Evolutionary conservation across 768 basidiomycete genomes (phyloP), one percentile per base, ranked within the genome.

Genomic region (Kwoniella shandongensis): DNA sequence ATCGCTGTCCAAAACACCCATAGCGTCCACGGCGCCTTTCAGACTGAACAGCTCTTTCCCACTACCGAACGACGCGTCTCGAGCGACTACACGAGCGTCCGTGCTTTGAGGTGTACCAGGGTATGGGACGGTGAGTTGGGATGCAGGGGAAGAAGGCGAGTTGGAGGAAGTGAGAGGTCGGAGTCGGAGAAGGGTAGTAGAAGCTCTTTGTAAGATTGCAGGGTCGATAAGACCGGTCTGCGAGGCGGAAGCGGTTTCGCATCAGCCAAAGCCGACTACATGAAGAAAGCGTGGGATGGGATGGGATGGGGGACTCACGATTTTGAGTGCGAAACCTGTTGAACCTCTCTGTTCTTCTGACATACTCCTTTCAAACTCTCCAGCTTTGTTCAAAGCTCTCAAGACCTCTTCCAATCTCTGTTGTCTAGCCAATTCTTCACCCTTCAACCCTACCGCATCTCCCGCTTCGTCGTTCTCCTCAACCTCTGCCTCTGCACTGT

Each of bases 401-500:
- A 90, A 78, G 70, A 88, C 88, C 77, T 94, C 91, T 18, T 83
- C 78, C 0, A 91, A 83, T 57, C 87, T 83, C 25, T 80, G 81
- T 70, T 86, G 84, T 88, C 81, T 5, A 79, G 75, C 8, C 77
- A 77, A 30, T 75, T 61, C 44, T 75, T 61, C 51, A 32, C 51
- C 4, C 65, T 51, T 35, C 15, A 51, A 22, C 27, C 74, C 65
- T 27, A 63, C 61, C 7, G 29, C 22, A 13, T 17, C 47, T 11
- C 53, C 51, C 15, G 42, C 55, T 15, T 30, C 54, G 3, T 79
- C 82, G 60, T 88, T 83, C 15, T 86, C 87, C 36, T 83, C 76
- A 65, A 85, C 83, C 63, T 90, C 85, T 11, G 88, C 90, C 76
- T 93, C 90, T 25, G 90, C 89, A 47, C 86, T 88, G 77, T 96